Evolutionary conservation across 129 eudicot genomes (phyloP), one percentile per base, ranked within the genome.

Genomic region (Pseudognaphalium luteoalbum): DNA sequence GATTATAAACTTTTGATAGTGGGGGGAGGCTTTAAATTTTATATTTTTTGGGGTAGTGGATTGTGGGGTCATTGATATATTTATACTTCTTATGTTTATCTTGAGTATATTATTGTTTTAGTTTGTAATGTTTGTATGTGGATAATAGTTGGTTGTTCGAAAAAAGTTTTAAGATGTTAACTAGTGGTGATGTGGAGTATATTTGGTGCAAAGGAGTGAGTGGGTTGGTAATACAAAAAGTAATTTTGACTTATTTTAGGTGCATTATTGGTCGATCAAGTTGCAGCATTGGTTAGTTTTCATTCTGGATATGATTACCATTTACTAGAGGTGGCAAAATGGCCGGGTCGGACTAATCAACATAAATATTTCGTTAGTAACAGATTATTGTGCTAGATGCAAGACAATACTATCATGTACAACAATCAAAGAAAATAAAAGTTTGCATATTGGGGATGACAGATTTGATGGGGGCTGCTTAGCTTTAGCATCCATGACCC

Each of bases 31-130:
- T 73, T 72, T 72, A 19, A 60, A 65, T 57, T 70, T 17, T 66
- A 37, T 17, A 2, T 62, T 67, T 14, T 68, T 29, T 1, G 42
- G 71, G 67, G 42, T 89, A 83, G 88, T 85, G 96, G 92, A 74
- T 72, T 72, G 84, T 74, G 84, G 85, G 91, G 90, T 30, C 90
- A 85, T 72, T 78, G 32, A 74, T 83, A 66, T 74, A 78, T 57
- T 39, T 66, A 42, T 69, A 66, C 56, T 72, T 54, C 30, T 21
- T 81, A 67, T 76, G 15, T 16, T 35, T 76, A 66, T 66, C 73
- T 66, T 80, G 30, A 70, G 75, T 33, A 64, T 54, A 71, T 64
- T 73, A 69, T 69, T 59, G 29, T 28, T 76, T 56, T 73, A 61
- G 73, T 62, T 79, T 73, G 83, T 54, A 66, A 47, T 73, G 73